A percentile compares a stretch with the other conserved stretches of the same genome.
These are phyloP conservation scores for Tillandsia fasciculata DNA, from an alignment of 176 grass and related monocot genomes.

Conservation along the genomic window DNA sequence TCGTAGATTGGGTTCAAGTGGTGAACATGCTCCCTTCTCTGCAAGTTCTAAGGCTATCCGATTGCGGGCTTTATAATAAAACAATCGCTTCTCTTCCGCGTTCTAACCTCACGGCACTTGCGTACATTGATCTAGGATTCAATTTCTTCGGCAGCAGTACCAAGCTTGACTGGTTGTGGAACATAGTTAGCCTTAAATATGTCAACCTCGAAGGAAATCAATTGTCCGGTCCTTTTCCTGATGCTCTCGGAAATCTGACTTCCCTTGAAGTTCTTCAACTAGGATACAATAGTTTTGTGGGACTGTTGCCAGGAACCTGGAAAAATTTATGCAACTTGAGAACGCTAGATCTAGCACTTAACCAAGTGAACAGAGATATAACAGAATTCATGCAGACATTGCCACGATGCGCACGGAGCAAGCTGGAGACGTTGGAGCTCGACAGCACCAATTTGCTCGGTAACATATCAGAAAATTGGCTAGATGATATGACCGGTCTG, in stretches of 20 bases:
- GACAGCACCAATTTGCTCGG: conserved; percentile 4
- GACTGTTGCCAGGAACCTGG: neutral
- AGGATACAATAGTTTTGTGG: neutral
- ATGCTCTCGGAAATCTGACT: conserved; percentile 20
- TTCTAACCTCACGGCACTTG: conserved; percentile 24
- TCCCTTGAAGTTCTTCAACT: neutral
- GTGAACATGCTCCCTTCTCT: conserved; percentile 21
- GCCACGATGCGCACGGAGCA: neutral
- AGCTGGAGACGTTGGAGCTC: conserved; percentile 2
- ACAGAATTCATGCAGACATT: neutral
- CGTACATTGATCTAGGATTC: neutral
- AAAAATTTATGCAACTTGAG: conserved; percentile 8
- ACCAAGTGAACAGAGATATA: neutral
- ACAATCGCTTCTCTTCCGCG: neutral
- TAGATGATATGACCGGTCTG: conserved; percentile 3
- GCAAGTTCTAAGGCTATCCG: neutral
- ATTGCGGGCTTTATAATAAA: neutral
- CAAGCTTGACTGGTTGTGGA: conserved; percentile 21
- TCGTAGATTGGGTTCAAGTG: conserved; percentile 5
- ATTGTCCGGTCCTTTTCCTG: neutral
- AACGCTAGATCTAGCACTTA: neutral
- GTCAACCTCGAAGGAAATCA: neutral
- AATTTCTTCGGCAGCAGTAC: neutral
- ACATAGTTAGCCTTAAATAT: neutral
- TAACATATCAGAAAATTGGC: neutral